Evolutionary conservation across 1,284 basidiomycete genomes (phyloP), one percentile per base, ranked within the genome.

Genomic region (Cutaneotrichosporon daszewskae): DNA sequence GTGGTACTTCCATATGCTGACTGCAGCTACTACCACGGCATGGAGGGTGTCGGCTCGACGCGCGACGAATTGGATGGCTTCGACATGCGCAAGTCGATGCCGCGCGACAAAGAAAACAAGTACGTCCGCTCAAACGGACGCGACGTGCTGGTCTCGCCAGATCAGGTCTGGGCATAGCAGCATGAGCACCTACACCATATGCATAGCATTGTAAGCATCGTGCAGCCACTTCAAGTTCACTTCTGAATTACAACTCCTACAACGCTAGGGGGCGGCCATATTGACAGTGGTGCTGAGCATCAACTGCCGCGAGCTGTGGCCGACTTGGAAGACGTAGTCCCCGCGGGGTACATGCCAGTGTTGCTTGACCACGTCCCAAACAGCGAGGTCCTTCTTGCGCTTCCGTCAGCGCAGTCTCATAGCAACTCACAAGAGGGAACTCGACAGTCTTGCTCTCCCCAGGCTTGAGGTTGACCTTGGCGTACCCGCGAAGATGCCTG

Each of bases 351-450:
- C 41, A 3, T 47, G 46, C 72, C 72, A 75, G 3, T 58, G 44
- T 50, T 72, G 72, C 35, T 47, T 23, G 7, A 51, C 49, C 8
- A 69, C 68, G 44, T 69, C 64, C 72, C 72, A 75, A 10, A 72
- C 60, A 6, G 71, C 55, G 24, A 74, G 37, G 47, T 73, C 73
- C 57, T 74, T 74, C 51, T 68, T 68, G 22, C 69, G 57, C 68
- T 69, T 37, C n/a, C 18, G 37, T 31, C 14, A 29, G 16, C 3
- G 1, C 3, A 16, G 4, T 31, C 9, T 5, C 4, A 16, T 5
- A 10, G 1, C 14, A 9, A 55, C 66, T 54, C 27, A 72, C 66
- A 8, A 74, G 47, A 7, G 60, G 57, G 50, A 74, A 65, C 8
- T 63, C 51, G 17, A 71, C 62, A 0, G 53, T 66, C 25, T 33